A percentile compares a stretch with the other conserved stretches of the same genome.
phyloP scores from a whole-genome alignment of 768 basidiomycete species.

The Rubroboletus pulcherrimus region DNA sequence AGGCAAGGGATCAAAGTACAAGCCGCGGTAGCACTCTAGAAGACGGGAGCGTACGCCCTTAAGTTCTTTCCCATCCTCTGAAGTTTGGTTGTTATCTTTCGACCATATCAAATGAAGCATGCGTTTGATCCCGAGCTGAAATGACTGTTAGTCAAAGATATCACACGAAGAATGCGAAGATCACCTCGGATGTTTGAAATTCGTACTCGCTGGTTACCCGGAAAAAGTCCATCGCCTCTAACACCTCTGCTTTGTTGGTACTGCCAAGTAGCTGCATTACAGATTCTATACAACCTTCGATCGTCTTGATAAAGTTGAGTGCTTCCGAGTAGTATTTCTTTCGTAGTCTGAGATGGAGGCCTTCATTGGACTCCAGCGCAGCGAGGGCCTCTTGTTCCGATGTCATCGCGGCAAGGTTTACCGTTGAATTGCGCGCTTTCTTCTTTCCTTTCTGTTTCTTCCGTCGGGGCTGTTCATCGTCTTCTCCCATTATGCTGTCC shows the following conservation, averaged over 20 bases:
- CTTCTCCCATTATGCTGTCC: constrained; percentile 38
- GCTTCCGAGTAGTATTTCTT: constrained; percentile 89
- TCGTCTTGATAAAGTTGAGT: constrained; percentile 70
- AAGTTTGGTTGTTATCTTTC: constrained; percentile 84
- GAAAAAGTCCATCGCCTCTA: constrained; percentile 90
- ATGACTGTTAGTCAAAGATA: background rate
- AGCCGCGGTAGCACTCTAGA: constrained; percentile 79
- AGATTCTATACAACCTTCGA: constrained; percentile 65
- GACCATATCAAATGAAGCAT: constrained; percentile 98
- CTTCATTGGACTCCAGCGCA: constrained; percentile 60
- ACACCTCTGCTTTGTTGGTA: constrained; percentile 77
- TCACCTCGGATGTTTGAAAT: constrained; percentile 73
- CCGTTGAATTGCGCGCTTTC: constrained; percentile 61
- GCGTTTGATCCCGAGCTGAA: constrained; percentile 81
- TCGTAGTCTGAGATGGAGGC: constrained; percentile 62
- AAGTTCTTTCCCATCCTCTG: constrained; percentile 72
- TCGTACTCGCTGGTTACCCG: constrained; percentile 76
- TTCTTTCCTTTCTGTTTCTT: constrained; percentile 45
- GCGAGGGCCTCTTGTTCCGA: constrained; percentile 71
- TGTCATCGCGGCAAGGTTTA: constrained; percentile 66
- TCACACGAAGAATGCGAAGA: background rate
- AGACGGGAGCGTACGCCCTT: constrained; percentile 86
- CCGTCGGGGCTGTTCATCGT: constrained; percentile 29
- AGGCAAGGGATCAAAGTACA: constrained; percentile 85
- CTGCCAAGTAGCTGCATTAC: constrained; percentile 80